Conservation (phyloP, 2,329 filamentous ascomycete genomes). For the Beauveria varroae region DNA sequence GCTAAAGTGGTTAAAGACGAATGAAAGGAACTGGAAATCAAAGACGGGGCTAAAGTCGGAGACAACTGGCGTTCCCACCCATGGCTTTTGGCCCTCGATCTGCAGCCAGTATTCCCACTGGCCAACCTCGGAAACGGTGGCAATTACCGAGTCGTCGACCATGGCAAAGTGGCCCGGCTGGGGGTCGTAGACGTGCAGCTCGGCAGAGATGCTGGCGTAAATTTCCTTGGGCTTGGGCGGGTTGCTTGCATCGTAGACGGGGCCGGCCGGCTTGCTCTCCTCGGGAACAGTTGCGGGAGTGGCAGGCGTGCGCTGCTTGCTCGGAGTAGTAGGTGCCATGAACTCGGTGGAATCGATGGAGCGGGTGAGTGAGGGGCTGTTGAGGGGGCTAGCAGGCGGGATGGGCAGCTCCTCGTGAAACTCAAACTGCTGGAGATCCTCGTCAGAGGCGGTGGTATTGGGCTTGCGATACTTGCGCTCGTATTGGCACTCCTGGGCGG, state of each 20-base stretch:
- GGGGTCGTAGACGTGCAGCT: slow-evolving; percentile 93
- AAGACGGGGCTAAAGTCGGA: slow-evolving; percentile 97
- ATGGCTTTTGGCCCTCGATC: slow-evolving; percentile 67
- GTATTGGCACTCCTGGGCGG: slow-evolving; percentile 91
- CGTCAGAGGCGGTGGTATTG: slow-evolving; percentile 70
- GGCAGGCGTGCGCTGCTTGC: slow-evolving; percentile 40
- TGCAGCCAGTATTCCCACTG: slow-evolving; percentile 96
- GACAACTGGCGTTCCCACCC: slow-evolving; percentile 78
- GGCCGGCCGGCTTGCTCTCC: slow-evolving; percentile 24
- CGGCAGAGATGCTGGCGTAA: slow-evolving; percentile 66
- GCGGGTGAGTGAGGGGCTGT: slow-evolving; percentile 48
- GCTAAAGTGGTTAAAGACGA: slow-evolving; percentile 97
- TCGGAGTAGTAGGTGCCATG: slow-evolving; percentile 38
- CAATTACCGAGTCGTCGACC: slow-evolving; percentile 67
- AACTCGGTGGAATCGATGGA: slow-evolving; percentile 51
- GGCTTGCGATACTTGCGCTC: slow-evolving; percentile 86
- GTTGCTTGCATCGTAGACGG: slow-evolving; percentile 15
- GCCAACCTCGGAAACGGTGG: slow-evolving; percentile 77
- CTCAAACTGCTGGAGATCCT: slow-evolving; percentile 74
- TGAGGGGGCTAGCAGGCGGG: slow-evolving; percentile 55
- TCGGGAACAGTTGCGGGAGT: slow-evolving; percentile 21
- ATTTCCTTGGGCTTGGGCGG: slow-evolving; percentile 65
- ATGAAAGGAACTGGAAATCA: slow-evolving; percentile 98
- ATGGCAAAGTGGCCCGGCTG: slow-evolving; percentile 75
- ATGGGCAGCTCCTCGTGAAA: slow-evolving; percentile 62